A percentile compares a stretch with the other conserved stretches of the same genome.
These are phyloP conservation scores for Tylopilus subfusipes DNA, from an alignment of 768 basidiomycete genomes.

Conservation along the genomic window DNA sequence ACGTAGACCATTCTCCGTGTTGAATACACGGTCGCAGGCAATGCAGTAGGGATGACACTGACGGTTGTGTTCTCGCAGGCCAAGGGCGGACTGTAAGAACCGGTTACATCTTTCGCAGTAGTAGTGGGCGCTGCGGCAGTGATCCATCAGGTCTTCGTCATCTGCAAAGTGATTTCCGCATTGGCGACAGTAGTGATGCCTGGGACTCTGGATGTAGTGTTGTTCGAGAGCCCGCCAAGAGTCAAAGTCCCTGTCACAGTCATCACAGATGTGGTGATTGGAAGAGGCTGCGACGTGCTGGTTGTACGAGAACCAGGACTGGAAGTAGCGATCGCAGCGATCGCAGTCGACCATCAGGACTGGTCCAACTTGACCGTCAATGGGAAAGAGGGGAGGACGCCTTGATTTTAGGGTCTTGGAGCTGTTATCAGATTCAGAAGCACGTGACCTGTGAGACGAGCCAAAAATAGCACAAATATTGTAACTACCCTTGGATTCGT, in stretches of 20 bases:
- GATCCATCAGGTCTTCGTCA: constrained; percentile 34
- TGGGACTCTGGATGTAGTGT: constrained; percentile 50
- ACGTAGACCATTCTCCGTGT: constrained; percentile 15
- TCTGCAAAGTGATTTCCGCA: constrained; percentile 45
- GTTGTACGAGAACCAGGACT: constrained; percentile 20
- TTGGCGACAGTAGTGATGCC: constrained; percentile 50
- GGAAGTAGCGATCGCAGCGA: constrained; percentile 31
- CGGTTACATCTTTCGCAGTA: constrained; percentile 43
- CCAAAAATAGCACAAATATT: too few relatives aligned
- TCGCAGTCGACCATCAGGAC: neutral
- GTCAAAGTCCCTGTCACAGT: constrained; percentile 46
- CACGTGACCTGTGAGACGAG: too few relatives aligned
- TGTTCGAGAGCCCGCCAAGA: constrained; percentile 38
- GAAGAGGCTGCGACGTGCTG: constrained; percentile 38
- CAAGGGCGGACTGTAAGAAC: constrained; percentile 39
- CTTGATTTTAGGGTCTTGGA: too few relatives aligned
- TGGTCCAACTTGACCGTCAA: neutral
- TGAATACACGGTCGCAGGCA: constrained; percentile 44
- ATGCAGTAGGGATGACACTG: constrained; percentile 45
- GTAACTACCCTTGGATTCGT: too few relatives aligned
- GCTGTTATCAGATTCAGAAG: too few relatives aligned
- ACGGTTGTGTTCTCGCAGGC: constrained; percentile 47
- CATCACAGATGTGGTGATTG: constrained; percentile 42
- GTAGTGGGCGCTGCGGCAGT: constrained; percentile 40
- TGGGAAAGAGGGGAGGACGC: too few relatives aligned